A percentile compares a stretch with the other conserved stretches of the same genome.
Evolutionary conservation across 371 early-diverging fungal genomes (phyloP).

Genomic region (Gilbertella persicaria): DNA sequence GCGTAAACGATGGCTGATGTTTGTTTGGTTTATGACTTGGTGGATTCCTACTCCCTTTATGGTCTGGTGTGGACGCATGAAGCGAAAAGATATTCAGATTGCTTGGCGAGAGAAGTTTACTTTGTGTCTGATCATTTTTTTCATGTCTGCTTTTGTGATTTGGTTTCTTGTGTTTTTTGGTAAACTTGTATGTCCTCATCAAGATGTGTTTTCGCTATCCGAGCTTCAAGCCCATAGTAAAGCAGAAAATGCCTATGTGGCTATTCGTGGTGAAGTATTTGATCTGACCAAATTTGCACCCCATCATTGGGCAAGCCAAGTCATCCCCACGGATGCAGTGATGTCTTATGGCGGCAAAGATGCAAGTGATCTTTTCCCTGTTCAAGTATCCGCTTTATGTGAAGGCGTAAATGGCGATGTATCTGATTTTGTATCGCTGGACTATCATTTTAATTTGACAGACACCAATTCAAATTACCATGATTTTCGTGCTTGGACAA

Average conservation of each 20-base stretch:
- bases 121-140: constrained; percentile 80
- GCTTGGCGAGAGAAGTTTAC: constrained; percentile 97
- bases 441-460: constrained; percentile 36
- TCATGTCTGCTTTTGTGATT: constrained; percentile 75
- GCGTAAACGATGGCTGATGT: constrained; percentile 74
- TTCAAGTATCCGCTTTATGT: constrained; percentile 62
- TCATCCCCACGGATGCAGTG: constrained; percentile 48
- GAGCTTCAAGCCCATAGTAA: constrained; percentile 40
- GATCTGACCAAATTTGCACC: constrained; percentile 63
- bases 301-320: constrained; percentile 45
- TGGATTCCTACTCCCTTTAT: constrained; percentile 77
- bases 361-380: constrained; percentile 67
- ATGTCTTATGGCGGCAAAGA: constrained; percentile 67
- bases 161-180: constrained; percentile 90
- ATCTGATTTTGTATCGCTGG: constrained; percentile 28
- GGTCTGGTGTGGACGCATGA: constrained; percentile 69
- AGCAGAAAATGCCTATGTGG: constrained; percentile 48
- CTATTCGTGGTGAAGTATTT: constrained; percentile 73
- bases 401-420: constrained; percentile 36
- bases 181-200: constrained; percentile 79
- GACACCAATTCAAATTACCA: constrained; percentile 39
- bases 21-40: constrained; percentile 86
- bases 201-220: constrained; percentile 58
- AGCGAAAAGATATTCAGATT: constrained; percentile 76
- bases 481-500: constrained; percentile 35